Base-by-base conservation (phyloP, 208 protist species). In the Crithidia mellificae region DNA sequence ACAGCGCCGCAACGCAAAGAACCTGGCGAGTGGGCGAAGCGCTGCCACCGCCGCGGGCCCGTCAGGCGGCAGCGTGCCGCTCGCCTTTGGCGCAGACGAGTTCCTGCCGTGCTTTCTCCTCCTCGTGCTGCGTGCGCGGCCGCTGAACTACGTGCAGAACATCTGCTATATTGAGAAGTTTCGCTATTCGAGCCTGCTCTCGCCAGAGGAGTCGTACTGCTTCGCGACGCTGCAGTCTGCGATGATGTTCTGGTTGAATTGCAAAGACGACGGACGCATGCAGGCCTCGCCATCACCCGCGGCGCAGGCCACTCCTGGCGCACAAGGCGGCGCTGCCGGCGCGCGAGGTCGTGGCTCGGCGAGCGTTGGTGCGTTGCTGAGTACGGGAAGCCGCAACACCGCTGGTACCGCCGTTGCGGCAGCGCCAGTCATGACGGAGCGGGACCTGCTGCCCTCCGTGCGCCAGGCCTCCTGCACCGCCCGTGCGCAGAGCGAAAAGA, bases 51-150 rank as follows among this genome's bases (percentile, higher is more conserved):
- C 6, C 19, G 14, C 46, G 1, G 12, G 17, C 15, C 34, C 36
- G 19, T 24, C 52, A 47, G 12, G 19, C 19, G 38, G 54, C 53
- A 39, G 41, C 8, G 63, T 51, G 3, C 22, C 54, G 2, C 51
- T 85, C 22, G 76, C 68, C 2, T 89, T 91, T 76, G 90, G 90
- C 15, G 90, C 90, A 6, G 83, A 92, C 63, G 87, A 92, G 55
- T 85, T 93, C 43, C 56, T 95, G 38, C 90, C 90, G 29, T 92
- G 87, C 69, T 93, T 95, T 59, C 74, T 95, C 46, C 61, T 95
- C 34, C 74, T 92, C 8, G 85, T 92, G 15, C 68, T 95, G 27
- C 84, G 87, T 51, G 87, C 87, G 2, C 61, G 68, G 9, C 87
- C 90, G 46, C 68, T 80, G 34, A 82, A 83, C 43, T 95, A 78